Evolutionary conservation across 306 rosid genomes (phyloP), one percentile per base, ranked within the genome.

Genomic region (Prinsepia uniflora): DNA sequence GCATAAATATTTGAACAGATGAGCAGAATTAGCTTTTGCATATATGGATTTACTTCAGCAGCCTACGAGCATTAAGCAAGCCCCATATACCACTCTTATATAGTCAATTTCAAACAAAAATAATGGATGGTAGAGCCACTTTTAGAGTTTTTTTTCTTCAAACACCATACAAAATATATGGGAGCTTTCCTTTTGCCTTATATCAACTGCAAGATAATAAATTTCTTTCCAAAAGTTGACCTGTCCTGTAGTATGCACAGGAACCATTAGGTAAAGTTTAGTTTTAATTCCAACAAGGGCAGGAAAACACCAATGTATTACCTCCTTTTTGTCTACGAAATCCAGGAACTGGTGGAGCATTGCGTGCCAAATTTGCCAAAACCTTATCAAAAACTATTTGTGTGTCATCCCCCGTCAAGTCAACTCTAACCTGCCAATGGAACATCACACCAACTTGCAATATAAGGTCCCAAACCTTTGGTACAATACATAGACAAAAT

Each of bases 311-410:
- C 53, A 63, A 2, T 39, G 49, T 15, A 24, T 49, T 83, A 92
- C 98, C 98, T 86, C 98, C 96, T 78, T 92, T 92, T 74, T 76
- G 86, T 76, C 77, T 78, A 53, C 93, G 93, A 82, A 92, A 92
- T 81, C 96, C 98, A 0, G 96, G 96, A 74, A 88, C 81, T 0
- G 96, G 96, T 6, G 98, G 96, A 15, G 93, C 96, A 6, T 85
- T 78, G 52, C 82, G 84, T 42, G 87, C 91, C 75, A 92, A 88
- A 74, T 82, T 81, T 67, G 71, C 44, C 70, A 92, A 82, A 75
- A 83, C 83, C 74, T 54, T 71, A 60, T 86, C 91, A 70, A 86
- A 92, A 67, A 88, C 84, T 79, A 63, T 84, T 63, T 84, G 80
- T 17, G 96, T 90, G 79, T 90, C 93, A 64, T 76, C 85, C 57